These are phyloP conservation scores for Eutypa lata DNA, from an alignment of 2,329 filamentous ascomycete species.

Conservation along the genomic window DNA sequence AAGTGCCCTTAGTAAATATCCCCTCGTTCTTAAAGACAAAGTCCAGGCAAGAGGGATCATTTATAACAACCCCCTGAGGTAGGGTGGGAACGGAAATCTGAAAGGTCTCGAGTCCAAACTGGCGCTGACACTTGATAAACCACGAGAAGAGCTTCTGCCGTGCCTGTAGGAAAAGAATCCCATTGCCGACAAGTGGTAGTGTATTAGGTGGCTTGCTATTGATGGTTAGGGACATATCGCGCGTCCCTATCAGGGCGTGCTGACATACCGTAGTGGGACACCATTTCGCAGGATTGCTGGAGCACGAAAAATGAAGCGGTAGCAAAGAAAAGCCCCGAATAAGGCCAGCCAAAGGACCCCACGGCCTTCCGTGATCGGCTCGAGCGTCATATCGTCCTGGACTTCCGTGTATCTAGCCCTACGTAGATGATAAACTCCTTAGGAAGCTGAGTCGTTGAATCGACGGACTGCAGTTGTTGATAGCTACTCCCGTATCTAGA, in stretches of 20 bases:
- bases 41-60: slow-evolving; percentile 59
- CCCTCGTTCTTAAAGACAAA: slow-evolving; percentile 60
- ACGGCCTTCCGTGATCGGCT: slow-evolving; percentile 18
- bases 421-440: background rate
- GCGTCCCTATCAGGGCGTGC: background rate
- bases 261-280: slow-evolving; percentile 27
- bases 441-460: no score
- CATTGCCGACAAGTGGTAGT: slow-evolving; percentile 57
- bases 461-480: no score
- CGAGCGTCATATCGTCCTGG: background rate
- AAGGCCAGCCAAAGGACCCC: slow-evolving; percentile 14
- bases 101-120: slow-evolving; percentile 58
- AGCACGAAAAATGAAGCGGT: slow-evolving; percentile 19
- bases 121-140: slow-evolving; percentile 57
- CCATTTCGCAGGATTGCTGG: slow-evolving; percentile 27
- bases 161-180: slow-evolving; percentile 57
- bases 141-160: slow-evolving; percentile 60
- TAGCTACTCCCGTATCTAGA: no score
- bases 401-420: background rate
- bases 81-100: slow-evolving; percentile 61
- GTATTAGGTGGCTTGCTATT: slow-evolving; percentile 47
- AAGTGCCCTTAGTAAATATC: slow-evolving; percentile 59
- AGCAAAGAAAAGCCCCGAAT: slow-evolving; percentile 15
- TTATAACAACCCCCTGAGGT: slow-evolving; percentile 61
- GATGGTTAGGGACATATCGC: slow-evolving; percentile 3